Evolutionary conservation across 345 rosid genomes (phyloP), one percentile per base, ranked within the genome.

Genomic region (Rhizophora mangle): DNA sequence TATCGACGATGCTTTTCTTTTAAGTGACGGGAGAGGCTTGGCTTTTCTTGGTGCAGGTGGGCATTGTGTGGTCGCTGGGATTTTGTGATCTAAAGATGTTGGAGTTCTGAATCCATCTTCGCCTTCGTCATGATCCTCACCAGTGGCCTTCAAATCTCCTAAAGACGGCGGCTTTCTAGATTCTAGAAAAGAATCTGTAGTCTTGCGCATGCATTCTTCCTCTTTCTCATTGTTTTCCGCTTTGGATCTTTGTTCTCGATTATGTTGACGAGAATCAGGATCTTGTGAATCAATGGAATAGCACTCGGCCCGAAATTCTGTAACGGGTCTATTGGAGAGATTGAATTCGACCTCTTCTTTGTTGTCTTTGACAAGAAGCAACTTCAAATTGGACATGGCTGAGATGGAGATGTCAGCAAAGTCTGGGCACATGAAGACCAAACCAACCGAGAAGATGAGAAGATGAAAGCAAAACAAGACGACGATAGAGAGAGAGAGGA

Each of bases 311-410:
- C 13, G 18, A 43, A 43, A 43, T 43, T 13, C 49, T 43, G 18
- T 43, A 15, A 43, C 13, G 49, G 49, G 49, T 43, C 34, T 31
- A 8, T 18, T 61, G 22, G 32, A n/a, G 60, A 61, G n/a, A 15
- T 31, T 7, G 52, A 64, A 76, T 68, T 78, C 77, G 24, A 72
- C 75, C 1, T 65, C 68, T 55, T 81, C 81, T 69, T 56, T 21
- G 5, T 63, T 71, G 56, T 77, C 71, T 46, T 80, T 73, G 39
- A 67, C 36, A 32, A 83, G 68, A 69, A 72, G 68, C 36, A 68
- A 20, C 78, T 80, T 82, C 21, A 83, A 72, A 72, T 63, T 69
- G 1, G 77, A 74, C 85, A 77, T 79, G 5, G 24, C 61, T 9
- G 19, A 8, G 13, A 11, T 2, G 51, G 37, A 67, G 65, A 43